These are phyloP conservation scores for Cucurbita maxima DNA, from an alignment of 306 rosid genomes.

Conservation along the genomic window DNA sequence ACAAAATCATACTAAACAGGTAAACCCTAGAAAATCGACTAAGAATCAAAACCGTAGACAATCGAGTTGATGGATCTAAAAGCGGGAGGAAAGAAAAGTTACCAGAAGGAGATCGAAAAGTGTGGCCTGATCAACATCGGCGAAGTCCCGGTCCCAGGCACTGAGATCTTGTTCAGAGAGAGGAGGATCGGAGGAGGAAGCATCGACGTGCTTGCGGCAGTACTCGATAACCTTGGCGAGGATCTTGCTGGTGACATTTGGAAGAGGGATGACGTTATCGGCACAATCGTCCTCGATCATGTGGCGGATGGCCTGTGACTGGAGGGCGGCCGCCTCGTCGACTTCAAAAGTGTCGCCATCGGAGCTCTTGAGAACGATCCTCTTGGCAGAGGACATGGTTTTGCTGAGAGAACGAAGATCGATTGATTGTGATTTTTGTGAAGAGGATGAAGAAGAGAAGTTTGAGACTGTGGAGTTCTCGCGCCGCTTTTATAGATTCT, in stretches of 20 bases:
- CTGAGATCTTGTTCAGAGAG: constrained; percentile 38
- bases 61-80: neutral
- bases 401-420: neutral
- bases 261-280: constrained; percentile 54
- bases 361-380: constrained; percentile 52
- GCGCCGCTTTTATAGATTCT: neutral
- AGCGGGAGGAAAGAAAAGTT: neutral
- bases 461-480: neutral
- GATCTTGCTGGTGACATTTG: constrained; percentile 65
- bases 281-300: constrained; percentile 66
- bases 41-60: neutral
- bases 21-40: neutral
- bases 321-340: constrained; percentile 56
- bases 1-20: neutral
- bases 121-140: constrained; percentile 63
- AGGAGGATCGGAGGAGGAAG: neutral
- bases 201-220: constrained; percentile 55
- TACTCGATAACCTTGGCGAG: constrained; percentile 72
- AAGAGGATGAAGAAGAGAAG: neutral
- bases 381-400: constrained; percentile 25
- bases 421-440: neutral
- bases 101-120: constrained; percentile 74
- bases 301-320: constrained; percentile 67
- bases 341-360: constrained; percentile 68
- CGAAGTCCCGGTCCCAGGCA: constrained; percentile 53